phyloP scores from a whole-genome alignment of 768 basidiomycete species.

The Calocybe indica region DNA sequence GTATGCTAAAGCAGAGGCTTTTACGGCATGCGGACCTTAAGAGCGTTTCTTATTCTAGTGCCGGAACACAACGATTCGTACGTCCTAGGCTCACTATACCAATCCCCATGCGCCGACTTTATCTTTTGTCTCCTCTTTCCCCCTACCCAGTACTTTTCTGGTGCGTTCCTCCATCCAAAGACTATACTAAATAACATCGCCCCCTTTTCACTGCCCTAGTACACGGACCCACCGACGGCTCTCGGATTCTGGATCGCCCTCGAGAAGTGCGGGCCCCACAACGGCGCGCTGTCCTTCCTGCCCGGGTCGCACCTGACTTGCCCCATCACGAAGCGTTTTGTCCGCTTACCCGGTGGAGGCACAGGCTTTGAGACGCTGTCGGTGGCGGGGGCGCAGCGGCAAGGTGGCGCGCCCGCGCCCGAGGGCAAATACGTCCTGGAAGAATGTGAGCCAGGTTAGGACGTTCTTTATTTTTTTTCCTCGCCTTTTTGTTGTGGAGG shows the following conservation, averaged over 20 bases:
- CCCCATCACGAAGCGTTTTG: constrained; percentile 78
- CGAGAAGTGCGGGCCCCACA: constrained; percentile 76
- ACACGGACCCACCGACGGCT: constrained; percentile 87
- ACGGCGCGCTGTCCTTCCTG: constrained; percentile 84
- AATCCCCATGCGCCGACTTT: constrained; percentile 1
- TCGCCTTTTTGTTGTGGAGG: not conserved
- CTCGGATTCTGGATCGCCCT: constrained; percentile 97
- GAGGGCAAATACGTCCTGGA: constrained; percentile 58
- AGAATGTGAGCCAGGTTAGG: constrained; percentile 65
- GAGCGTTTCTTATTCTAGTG: constrained; percentile 37
- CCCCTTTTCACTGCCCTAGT: constrained; percentile 36
- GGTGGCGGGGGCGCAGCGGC: constrained; percentile 22
- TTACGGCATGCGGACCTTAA: not conserved
- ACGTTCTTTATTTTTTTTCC: not conserved
- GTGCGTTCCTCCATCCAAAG: constrained; percentile 29
- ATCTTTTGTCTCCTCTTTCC: not conserved
- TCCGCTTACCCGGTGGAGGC: constrained; percentile 68
- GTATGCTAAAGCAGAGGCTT: not conserved
- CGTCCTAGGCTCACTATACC: constrained; percentile 19
- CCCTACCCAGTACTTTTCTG: constrained; percentile 56
- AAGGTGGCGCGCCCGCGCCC: constrained; percentile 19
- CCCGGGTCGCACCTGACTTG: constrained; percentile 83
- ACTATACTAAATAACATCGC: not conserved
- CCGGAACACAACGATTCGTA: constrained; percentile 93
- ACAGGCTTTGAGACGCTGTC: constrained; percentile 75